Evolutionary conservation across 371 early-diverging fungal genomes (phyloP).

Genomic region (Lichtheimia ornata): DNA sequence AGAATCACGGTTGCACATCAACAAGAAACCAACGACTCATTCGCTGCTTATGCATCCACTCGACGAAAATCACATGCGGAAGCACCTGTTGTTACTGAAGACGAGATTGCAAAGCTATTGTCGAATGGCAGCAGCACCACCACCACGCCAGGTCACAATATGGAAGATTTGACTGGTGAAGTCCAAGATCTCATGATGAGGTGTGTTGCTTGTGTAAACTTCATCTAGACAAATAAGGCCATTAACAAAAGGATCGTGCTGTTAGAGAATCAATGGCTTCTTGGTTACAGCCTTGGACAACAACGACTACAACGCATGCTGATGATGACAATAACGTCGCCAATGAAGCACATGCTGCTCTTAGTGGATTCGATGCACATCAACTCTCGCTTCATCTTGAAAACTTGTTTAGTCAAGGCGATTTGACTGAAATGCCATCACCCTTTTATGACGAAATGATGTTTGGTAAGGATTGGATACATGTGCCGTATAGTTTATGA

Average conservation of each 20-base stretch:
- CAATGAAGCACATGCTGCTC: conserved; percentile 13
- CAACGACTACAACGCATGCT: conserved; percentile 17
- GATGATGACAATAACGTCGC: no score
- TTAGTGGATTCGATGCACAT: conserved; percentile 36
- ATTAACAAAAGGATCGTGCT: background rate
- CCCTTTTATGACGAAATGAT: conserved; percentile 46
- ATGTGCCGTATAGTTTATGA: no score
- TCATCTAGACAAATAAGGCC: background rate
- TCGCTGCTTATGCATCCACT: conserved; percentile 7
- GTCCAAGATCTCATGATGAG: conserved; percentile 48
- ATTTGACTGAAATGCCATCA: conserved; percentile 12
- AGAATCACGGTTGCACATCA: conserved; percentile 21
- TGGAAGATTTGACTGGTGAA: conserved; percentile 50
- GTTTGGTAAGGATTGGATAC: conserved; percentile 35
- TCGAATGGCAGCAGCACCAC: conserved; percentile 13
- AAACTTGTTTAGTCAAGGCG: conserved; percentile 41
- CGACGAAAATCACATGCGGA: conserved; percentile 18
- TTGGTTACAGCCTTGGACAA: conserved; percentile 37
- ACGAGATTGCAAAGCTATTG: conserved; percentile 31
- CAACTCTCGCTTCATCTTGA: conserved; percentile 38
- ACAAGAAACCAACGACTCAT: conserved; percentile 16
- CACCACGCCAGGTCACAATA: conserved; percentile 5
- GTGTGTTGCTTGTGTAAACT: conserved; percentile 13
- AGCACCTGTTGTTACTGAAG: conserved; percentile 19
- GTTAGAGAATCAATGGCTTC: conserved; percentile 17